A percentile compares a stretch with the other conserved stretches of the same genome.
Conservation (phyloP, 495 filamentous ascomycete species). For the Hyaloscypha hepaticicola region DNA sequence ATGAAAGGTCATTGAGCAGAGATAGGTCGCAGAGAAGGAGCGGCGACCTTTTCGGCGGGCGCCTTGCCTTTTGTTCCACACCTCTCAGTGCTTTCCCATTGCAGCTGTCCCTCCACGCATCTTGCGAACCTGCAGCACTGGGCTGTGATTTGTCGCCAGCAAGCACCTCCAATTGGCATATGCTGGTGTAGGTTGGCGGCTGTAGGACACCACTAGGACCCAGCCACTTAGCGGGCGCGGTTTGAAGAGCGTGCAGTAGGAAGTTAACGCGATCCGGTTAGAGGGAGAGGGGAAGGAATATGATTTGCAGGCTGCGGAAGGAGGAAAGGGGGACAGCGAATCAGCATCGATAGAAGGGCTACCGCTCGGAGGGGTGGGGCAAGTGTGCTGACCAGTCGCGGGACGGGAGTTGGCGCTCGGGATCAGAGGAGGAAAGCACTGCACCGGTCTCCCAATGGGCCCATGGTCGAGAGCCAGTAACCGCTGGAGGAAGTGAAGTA, state of each 20-base stretch:
- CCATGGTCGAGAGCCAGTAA: too few relatives aligned
- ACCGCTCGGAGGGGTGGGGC: not conserved
- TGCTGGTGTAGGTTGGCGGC: not conserved
- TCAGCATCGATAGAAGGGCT: not conserved
- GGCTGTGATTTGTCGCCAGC: not conserved
- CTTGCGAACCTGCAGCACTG: not conserved
- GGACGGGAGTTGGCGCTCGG: constrained; percentile 11
- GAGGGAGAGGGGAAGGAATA: not conserved
- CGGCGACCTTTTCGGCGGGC: not conserved
- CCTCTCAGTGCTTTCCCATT: constrained; percentile 2
- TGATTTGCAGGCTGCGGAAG: constrained; percentile 6
- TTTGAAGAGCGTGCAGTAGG: not conserved
- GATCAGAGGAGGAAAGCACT: not conserved
- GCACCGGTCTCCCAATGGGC: not conserved
- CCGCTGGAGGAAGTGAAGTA: too few relatives aligned
- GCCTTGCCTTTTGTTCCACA: not conserved
- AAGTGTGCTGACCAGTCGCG: not conserved
- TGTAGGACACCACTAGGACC: too few relatives aligned
- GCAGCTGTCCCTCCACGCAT: too few relatives aligned
- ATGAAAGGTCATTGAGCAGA: not conserved
- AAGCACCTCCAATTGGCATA: not conserved
- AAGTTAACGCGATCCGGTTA: not conserved
- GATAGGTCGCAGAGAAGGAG: not conserved
- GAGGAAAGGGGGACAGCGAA: not conserved
- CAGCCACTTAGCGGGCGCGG: not conserved